Evolutionary conservation across 2,329 filamentous ascomycete species (phyloP), one percentile per base, ranked within the genome.

Genomic region (Fusarium siculi): DNA sequence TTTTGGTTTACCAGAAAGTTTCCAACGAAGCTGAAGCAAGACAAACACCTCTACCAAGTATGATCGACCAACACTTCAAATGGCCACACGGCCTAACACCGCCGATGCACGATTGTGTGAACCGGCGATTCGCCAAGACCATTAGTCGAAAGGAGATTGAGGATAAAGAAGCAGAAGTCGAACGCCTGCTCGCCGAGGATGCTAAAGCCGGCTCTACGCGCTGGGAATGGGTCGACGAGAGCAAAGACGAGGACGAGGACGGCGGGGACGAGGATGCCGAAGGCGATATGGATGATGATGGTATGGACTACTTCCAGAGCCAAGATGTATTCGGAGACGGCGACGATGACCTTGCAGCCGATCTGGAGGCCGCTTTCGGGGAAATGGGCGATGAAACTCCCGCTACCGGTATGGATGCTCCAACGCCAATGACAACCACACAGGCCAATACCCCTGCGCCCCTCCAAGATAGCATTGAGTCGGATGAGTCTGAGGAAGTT

Each of bases 21-120:
- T 84, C 86, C 52, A 91, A 82, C 60, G 92, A 93, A 72, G 83
- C 87, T n/a, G 91, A 93, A 78, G 92, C 92, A 2, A 85, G 87
- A 77, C 86, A 85, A n/a, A 87, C 85, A 59, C 88, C 91, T n/a
- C 84, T 97, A 19, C 95, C 95, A 4, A 82, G 86, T 59, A 92
- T 94, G 76, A 87, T 97, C 56, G 89, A 94, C 76, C 85, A 82
- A 80, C 91, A 83, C 9, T 91, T 92, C 76, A 92, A 90, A 78
- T 97, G 93, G 86, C 93, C 94, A 2, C 95, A 97, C 81, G 95
- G 95, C 37, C 85, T 97, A 25, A 96, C 94, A 4, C 94, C 95
- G 9, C 95, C 95, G 2, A 93, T 97, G 91, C 93, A 94, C 79
- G 94, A 93, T 84, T 94, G 93, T 47, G 88, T 93, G 47, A 94